Conservation (phyloP, 306 rosid genomes). For the Lathyrus tuberosus region DNA sequence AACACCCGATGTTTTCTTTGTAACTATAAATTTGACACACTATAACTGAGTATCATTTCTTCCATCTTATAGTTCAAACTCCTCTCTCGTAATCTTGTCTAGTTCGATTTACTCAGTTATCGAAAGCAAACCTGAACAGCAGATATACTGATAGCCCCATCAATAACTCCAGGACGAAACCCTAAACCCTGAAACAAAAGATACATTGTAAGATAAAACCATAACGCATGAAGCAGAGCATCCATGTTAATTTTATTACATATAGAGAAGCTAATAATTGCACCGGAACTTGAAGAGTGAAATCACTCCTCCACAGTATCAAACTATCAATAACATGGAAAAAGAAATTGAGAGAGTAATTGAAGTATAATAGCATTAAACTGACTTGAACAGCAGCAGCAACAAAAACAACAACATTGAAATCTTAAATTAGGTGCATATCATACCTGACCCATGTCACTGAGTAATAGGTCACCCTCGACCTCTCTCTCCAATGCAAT, state of each 20-base stretch:
- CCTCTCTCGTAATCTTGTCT: too few relatives aligned
- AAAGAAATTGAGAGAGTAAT: background rate
- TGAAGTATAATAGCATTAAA: background rate
- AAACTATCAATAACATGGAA: background rate
- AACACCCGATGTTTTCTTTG: background rate
- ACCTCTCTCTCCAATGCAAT: constrained; percentile 86
- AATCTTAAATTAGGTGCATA: constrained; percentile 23
- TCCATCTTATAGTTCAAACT: background rate
- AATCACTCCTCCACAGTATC: too few relatives aligned
- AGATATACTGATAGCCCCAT: constrained; percentile 92
- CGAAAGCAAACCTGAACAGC: constrained; percentile 78
- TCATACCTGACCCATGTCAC: constrained; percentile 94
- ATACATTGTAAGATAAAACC: background rate
- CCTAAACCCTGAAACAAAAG: constrained; percentile 84
- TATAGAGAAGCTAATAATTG: background rate
- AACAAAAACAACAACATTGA: background rate
- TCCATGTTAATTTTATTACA: background rate
- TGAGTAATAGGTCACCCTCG: constrained; percentile 87
- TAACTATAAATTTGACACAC: background rate
- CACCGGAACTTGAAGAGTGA: background rate
- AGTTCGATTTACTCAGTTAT: constrained; percentile 2
- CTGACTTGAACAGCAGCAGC: background rate
- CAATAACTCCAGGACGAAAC: constrained; percentile 86
- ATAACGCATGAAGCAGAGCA: too few relatives aligned
- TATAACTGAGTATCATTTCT: background rate